Evolutionary conservation across 148 eudicot genomes (phyloP).

Genomic region (Vaccinium vitisidaea): DNA sequence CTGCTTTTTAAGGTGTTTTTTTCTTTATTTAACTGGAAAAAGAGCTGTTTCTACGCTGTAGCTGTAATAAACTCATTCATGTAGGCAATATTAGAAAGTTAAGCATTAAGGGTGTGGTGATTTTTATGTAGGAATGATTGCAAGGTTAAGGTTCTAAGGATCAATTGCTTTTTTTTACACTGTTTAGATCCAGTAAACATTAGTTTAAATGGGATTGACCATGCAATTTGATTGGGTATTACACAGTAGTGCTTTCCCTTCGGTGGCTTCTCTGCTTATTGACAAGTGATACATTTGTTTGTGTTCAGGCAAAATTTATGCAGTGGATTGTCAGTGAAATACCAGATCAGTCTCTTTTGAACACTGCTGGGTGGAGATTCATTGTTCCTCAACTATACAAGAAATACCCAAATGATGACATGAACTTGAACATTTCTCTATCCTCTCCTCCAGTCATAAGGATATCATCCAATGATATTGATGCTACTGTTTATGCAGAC

Average conservation of each 20-base stretch:
- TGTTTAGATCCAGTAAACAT: neutral
- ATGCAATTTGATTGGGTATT: neutral
- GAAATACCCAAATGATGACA: slow-evolving; percentile 70
- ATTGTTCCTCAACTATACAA: slow-evolving; percentile 73
- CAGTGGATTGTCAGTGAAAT: slow-evolving; percentile 67
- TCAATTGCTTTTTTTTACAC: neutral
- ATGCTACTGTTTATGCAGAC: slow-evolving; percentile 47
- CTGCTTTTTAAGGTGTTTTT: neutral
- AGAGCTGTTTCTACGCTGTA: neutral
- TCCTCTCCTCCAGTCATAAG: slow-evolving; percentile 48
- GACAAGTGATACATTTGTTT: neutral
- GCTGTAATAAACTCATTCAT: neutral
- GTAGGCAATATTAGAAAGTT: neutral
- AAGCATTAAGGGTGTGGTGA: neutral
- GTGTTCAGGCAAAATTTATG: slow-evolving; percentile 57
- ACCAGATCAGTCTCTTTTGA: slow-evolving; percentile 70
- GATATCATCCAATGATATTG: slow-evolving; percentile 46
- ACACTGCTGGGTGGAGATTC: slow-evolving; percentile 85
- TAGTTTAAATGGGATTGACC: neutral
- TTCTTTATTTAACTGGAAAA: neutral
- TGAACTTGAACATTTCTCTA: slow-evolving; percentile 65
- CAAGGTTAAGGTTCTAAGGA: neutral
- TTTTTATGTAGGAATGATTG: neutral
- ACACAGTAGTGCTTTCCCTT: neutral
- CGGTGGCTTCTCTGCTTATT: neutral